Conservation (phyloP, 176 grass and related monocot genomes). For the Bolboschoenus planiculmis region DNA sequence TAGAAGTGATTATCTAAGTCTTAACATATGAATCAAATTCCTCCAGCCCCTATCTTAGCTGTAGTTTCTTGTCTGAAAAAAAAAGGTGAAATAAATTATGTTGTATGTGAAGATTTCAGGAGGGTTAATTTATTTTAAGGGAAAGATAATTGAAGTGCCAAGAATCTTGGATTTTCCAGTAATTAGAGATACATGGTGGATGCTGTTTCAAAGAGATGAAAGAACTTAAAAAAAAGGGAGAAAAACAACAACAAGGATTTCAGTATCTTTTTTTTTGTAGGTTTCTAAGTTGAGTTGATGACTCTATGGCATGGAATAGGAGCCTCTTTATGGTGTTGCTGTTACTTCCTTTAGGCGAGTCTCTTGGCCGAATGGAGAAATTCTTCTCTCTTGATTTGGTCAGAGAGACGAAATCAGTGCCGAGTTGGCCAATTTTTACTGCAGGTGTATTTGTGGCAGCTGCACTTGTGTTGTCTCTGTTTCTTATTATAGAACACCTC, state of each 20-base stretch:
- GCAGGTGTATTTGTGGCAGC: slow-evolving; percentile 61
- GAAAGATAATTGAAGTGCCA: neutral
- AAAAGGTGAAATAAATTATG: neutral
- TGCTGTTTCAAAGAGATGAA: neutral
- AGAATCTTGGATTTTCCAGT: neutral
- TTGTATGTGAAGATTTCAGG: neutral
- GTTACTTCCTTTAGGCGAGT: slow-evolving; percentile 46
- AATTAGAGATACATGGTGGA: neutral
- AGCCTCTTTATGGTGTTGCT: slow-evolving; percentile 45
- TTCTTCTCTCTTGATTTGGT: slow-evolving; percentile 47
- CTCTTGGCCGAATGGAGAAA: slow-evolving; percentile 52
- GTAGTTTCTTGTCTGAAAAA: neutral
- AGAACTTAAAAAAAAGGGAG: neutral
- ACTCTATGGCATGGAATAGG: slow-evolving; percentile 54
- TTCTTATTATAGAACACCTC: slow-evolving; percentile 84
- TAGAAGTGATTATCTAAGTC: neutral
- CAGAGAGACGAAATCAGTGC: slow-evolving; percentile 43
- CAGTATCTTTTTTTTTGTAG: neutral
- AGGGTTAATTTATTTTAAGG: neutral
- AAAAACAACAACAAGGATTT: neutral
- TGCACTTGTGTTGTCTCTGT: slow-evolving; percentile 65
- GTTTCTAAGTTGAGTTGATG: neutral
- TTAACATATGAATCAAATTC: too few relatives aligned
- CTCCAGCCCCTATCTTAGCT: too few relatives aligned
- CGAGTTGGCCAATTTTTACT: slow-evolving; percentile 74